Base-by-base conservation (phyloP, 2,329 filamentous ascomycete genomes). In the Cytospora piceicola region DNA sequence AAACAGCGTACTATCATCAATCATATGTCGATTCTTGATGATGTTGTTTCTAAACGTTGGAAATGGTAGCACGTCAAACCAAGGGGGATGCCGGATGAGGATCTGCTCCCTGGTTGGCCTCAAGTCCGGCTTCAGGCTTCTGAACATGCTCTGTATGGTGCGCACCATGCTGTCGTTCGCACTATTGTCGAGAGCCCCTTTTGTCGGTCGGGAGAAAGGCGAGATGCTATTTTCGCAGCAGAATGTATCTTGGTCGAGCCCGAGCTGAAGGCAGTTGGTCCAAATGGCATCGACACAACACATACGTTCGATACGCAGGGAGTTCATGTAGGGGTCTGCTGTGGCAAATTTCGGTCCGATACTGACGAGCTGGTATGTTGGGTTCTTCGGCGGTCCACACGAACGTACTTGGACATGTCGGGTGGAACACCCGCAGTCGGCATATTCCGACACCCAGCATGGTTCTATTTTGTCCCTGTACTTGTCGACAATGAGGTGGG, bases 21-120 rank as follows among this genome's bases (percentile, higher is more conserved):
- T 56, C 3, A 53, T 55, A 1, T 61, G 56, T 3, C 64, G 24
- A 4, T 60, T 53, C 14, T 24, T 8, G 51, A 74, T 70, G 0
- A 74, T 49, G 46, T 73, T 73, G 12, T 58, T 67, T 17, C 73
- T 61, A 14, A 74, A 67, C 2, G 67, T 70, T 1, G 71, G 72
- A 46, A 74, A 74, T 1, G 73, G 73, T 0, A 74, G 56, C 1
- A 73, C 60, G 32, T 75, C 73, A 52, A 73, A 66, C 27, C 60
- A 69, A 0, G 73, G 71, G 12, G 72, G 68, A 58, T 75, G 73
- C 15, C 51, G 51, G 42, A 65, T 52, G 1, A 64, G 68, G 27
- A 72, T 68, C 42, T 75, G 73, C 32, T 72, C 68, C 30, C 39
- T 53, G 42, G 64, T 72, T 2, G 73, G 73, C 39, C 67, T 63